phyloP scores from a whole-genome alignment of 495 filamentous ascomycete species.

The Chaetomium tenue region DNA sequence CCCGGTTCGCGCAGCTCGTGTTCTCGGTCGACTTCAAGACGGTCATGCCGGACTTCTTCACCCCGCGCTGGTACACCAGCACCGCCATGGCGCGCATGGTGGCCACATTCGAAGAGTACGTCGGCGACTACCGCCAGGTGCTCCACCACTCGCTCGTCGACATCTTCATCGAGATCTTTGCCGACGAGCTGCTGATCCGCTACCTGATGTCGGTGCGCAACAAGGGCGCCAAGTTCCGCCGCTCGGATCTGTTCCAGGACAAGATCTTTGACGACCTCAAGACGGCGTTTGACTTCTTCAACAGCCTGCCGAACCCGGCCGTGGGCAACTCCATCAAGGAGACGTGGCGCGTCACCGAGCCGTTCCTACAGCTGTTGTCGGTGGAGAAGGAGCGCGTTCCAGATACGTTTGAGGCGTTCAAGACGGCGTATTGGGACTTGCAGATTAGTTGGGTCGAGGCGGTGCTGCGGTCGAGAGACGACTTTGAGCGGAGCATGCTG shows the following conservation, averaged over 20 bases:
- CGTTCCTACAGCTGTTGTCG: conserved; percentile 70
- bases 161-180: conserved; percentile 85
- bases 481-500: conserved; percentile 88
- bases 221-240: conserved; percentile 84
- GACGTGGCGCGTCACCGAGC: conserved; percentile 87
- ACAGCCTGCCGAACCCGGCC: conserved; percentile 49
- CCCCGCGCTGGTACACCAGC: conserved; percentile 77
- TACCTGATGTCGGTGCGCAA: conserved; percentile 89
- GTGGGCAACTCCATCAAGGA: conserved; percentile 64
- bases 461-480: conserved; percentile 80
- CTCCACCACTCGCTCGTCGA: conserved; percentile 83
- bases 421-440: conserved; percentile 86
- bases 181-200: conserved; percentile 79
- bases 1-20: conserved; percentile 76
- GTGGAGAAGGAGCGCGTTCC: conserved; percentile 71
- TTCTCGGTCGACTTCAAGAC: conserved; percentile 81
- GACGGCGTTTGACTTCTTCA: conserved; percentile 78
- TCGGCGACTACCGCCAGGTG: conserved; percentile 75
- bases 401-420: conserved; percentile 77
- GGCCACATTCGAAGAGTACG: conserved; percentile 91
- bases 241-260: conserved; percentile 75
- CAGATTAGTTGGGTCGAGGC: conserved; percentile 96
- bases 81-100: conserved; percentile 84
- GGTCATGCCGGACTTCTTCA: conserved; percentile 88
- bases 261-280: conserved; percentile 88